Percentiles rank a stretch among this genome's conserved stretches.
These are phyloP conservation scores for Suhomyces chickasaworum DNA, from an alignment of 1,139 yeast species.

Conservation along the genomic window DNA sequence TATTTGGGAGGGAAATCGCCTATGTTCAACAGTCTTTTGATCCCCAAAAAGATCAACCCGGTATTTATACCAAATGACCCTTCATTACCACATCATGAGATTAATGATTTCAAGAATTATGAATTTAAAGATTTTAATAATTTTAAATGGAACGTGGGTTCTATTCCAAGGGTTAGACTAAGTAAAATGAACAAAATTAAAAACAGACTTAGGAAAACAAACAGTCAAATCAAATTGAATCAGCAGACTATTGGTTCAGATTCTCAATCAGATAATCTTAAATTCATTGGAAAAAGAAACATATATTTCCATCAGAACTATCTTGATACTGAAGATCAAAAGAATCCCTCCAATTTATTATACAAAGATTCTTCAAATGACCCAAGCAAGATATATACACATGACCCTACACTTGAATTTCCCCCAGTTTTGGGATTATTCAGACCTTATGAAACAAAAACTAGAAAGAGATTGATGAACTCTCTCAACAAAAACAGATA, in stretches of 20 bases:
- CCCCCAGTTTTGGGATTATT: conserved; percentile 52
- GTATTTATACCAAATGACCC: conserved; percentile 25
- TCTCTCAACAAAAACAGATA: conserved; percentile 21
- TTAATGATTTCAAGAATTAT: conserved; percentile 27
- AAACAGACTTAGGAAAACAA: conserved; percentile 11
- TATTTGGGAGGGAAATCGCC: conserved; percentile 9
- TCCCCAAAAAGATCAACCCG: conserved; percentile 30
- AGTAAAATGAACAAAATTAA: conserved; percentile 18
- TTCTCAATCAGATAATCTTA: conserved; percentile 11
- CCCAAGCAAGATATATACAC: conserved; percentile 37
- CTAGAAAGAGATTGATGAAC: conserved; percentile 43
- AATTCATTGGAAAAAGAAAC: conserved; percentile 23
- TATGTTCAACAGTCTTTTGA: conserved; percentile 30
- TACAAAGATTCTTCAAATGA: conserved; percentile 23
- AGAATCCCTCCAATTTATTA: conserved; percentile 22
- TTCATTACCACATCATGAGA: neutral
- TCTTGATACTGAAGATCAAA: conserved; percentile 20
- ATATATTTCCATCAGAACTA: conserved; percentile 27
- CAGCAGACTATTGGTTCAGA: conserved; percentile 6
- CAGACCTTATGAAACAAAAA: conserved; percentile 53
- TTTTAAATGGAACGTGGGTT: conserved; percentile 46
- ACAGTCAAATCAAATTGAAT: conserved; percentile 10
- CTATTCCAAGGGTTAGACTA: conserved; percentile 41
- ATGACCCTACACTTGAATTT: conserved; percentile 26
- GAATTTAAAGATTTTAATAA: conserved; percentile 34